These are phyloP conservation scores for Russula brevipes DNA, from an alignment of 768 basidiomycete genomes.

Conservation along the genomic window DNA sequence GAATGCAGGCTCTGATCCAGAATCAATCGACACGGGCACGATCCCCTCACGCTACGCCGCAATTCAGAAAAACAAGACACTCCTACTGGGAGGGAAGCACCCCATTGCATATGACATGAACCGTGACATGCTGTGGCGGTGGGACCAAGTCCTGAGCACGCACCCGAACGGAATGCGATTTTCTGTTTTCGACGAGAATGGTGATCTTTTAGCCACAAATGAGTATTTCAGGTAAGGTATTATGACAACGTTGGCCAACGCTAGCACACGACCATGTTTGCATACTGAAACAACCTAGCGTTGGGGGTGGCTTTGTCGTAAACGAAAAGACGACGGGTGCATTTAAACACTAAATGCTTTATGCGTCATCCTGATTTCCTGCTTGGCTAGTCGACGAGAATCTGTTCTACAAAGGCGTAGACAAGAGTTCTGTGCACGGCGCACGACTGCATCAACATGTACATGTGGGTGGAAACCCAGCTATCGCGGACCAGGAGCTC, in stretches of 20 bases:
- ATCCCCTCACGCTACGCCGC: conserved; percentile 69
- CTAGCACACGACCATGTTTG: background rate
- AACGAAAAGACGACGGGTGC: conserved; percentile 89
- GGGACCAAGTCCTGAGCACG: conserved; percentile 82
- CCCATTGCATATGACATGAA: conserved; percentile 84
- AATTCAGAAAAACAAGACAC: conserved; percentile 59
- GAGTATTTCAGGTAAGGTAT: conserved; percentile 71
- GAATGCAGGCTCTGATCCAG: conserved; percentile 70
- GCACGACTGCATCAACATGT: conserved; percentile 67
- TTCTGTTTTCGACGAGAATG: conserved; percentile 73
- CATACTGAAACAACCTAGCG: conserved; percentile 37
- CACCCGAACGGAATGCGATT: conserved; percentile 95
- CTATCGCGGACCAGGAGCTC: background rate
- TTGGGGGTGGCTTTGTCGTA: conserved; percentile 92
- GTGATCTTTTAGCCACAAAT: conserved; percentile 86
- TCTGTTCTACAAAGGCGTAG: conserved; percentile 87
- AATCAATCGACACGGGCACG: conserved; percentile 86
- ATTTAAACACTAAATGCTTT: background rate
- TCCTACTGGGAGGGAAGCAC: conserved; percentile 68
- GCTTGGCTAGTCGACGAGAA: conserved; percentile 81
- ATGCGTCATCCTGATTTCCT: background rate
- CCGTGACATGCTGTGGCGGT: conserved; percentile 89
- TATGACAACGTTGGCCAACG: background rate
- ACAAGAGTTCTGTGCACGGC: conserved; percentile 74
- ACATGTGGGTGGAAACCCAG: conserved; percentile 30